Conservation (phyloP, 495 filamentous ascomycete species). For the Lasiosphaeris hirsuta region DNA sequence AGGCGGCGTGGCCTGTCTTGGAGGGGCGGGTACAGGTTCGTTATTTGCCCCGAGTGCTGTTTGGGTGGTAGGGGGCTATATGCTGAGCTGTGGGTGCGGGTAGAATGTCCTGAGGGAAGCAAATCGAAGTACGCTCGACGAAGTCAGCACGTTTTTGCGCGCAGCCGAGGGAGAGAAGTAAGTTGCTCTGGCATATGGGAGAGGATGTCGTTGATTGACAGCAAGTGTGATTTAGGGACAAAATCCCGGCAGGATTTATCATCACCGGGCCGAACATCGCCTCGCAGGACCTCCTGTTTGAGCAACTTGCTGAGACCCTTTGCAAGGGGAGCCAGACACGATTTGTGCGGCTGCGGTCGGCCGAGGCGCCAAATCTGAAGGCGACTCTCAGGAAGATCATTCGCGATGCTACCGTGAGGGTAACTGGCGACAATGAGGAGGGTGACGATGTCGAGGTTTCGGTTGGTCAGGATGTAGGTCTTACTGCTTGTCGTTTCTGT, state of each 20-base stretch:
- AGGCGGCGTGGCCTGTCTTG: slow-evolving; percentile 64
- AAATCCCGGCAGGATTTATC: slow-evolving; percentile 75
- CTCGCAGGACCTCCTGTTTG: slow-evolving; percentile 69
- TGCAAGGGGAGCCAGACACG: slow-evolving; percentile 45
- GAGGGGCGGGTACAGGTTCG: slow-evolving; percentile 66
- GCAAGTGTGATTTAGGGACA: slow-evolving; percentile 12
- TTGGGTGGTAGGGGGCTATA: background rate
- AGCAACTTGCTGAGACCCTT: slow-evolving; percentile 58
- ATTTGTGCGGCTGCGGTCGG: slow-evolving; percentile 71
- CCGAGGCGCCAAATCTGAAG: slow-evolving; percentile 80
- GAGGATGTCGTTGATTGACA: slow-evolving; percentile 15
- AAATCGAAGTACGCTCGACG: slow-evolving; percentile 56
- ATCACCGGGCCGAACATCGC: slow-evolving; percentile 84
- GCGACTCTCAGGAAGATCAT: slow-evolving; percentile 79
- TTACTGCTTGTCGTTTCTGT: background rate
- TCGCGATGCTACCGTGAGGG: slow-evolving; percentile 41
- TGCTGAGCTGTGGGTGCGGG: background rate
- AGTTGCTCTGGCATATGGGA: background rate
- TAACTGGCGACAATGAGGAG: slow-evolving; percentile 35
- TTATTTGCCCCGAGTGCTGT: background rate
- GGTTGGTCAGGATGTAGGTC: slow-evolving; percentile 53
- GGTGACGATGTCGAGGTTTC: slow-evolving; percentile 46
- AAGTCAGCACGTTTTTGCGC: slow-evolving; percentile 65
- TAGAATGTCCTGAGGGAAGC: slow-evolving; percentile 58
- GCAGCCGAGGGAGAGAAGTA: slow-evolving; percentile 38